Evolutionary conservation across 805 yeast genomes (phyloP).

Genomic region (Debaryomyces tyrocola): DNA sequence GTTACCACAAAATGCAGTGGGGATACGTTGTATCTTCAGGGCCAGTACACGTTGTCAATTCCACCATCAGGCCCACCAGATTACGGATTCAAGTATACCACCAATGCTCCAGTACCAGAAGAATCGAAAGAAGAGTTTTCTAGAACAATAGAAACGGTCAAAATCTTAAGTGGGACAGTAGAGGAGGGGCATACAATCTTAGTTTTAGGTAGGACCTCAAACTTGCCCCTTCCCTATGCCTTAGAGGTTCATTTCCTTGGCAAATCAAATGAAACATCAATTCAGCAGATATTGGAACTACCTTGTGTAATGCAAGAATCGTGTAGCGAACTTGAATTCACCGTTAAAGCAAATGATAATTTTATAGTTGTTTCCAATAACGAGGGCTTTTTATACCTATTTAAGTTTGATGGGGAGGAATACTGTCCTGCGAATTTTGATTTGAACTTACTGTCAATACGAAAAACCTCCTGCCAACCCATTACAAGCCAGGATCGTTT

Average conservation of each 20-base stretch:
- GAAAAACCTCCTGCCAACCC: constrained; percentile 22
- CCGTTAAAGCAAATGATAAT: constrained; percentile 18
- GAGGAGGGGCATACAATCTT: constrained; percentile 8
- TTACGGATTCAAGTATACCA: background rate
- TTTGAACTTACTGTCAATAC: constrained; percentile 14
- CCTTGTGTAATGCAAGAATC: background rate
- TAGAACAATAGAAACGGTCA: constrained; percentile 7
- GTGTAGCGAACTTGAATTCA: background rate
- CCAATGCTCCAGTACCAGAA: background rate
- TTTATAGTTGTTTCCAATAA: constrained; percentile 20
- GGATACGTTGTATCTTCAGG: constrained; percentile 23
- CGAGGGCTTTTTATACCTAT: constrained; percentile 23
- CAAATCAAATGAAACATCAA: background rate
- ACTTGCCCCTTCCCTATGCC: background rate
- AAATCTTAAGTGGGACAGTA: constrained; percentile 7
- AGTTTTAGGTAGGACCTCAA: background rate
- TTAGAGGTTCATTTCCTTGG: background rate
- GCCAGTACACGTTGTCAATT: constrained; percentile 9
- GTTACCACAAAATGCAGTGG: constrained; percentile 15
- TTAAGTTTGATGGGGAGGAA: background rate
- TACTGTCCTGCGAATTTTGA: constrained; percentile 16
- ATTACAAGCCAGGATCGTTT: constrained; percentile 12
- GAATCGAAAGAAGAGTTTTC: background rate
- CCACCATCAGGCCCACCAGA: background rate
- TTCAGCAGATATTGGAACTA: background rate